These are phyloP conservation scores for Maudiozyma serrabonitensis DNA, from an alignment of 805 yeast species.

Conservation along the genomic window DNA sequence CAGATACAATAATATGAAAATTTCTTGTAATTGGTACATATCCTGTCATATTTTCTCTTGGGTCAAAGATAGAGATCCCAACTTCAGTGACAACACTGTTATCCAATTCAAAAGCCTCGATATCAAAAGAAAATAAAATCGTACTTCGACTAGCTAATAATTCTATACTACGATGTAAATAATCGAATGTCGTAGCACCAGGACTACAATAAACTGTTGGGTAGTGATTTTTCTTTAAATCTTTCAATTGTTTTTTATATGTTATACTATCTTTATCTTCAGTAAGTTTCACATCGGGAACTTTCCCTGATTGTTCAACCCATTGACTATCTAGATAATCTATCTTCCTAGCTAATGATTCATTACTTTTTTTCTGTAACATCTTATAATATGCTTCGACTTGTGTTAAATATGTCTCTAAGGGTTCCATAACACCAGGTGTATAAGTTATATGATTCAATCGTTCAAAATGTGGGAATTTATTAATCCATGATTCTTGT, in stretches of 20 bases:
- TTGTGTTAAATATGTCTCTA: slow-evolving; percentile 8
- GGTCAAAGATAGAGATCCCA: slow-evolving; percentile 50
- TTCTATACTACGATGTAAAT: slow-evolving; percentile 15
- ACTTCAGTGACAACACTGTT: slow-evolving; percentile 41
- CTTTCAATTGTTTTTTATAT: slow-evolving; percentile 9
- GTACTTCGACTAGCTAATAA: slow-evolving; percentile 17
- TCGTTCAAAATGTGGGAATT: slow-evolving; percentile 11
- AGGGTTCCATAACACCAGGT: not conserved
- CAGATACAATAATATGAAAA: slow-evolving; percentile 38
- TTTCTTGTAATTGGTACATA: slow-evolving; percentile 34
- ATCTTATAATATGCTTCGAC: slow-evolving; percentile 4
- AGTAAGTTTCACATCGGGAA: slow-evolving; percentile 1
- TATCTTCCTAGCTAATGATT: slow-evolving; percentile 8
- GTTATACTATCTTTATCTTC: not conserved
- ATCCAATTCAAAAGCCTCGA: slow-evolving; percentile 47
- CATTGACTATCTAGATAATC: slow-evolving; percentile 1
- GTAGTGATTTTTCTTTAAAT: slow-evolving; percentile 12
- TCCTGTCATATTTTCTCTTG: slow-evolving; percentile 34
- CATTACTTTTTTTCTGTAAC: slow-evolving; percentile 5
- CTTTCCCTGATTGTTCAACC: not conserved
- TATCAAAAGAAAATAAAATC: slow-evolving; percentile 40
- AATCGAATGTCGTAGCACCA: slow-evolving; percentile 12
- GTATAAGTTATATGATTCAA: slow-evolving; percentile 6
- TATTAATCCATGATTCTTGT: slow-evolving; percentile 13
- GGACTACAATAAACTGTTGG: slow-evolving; percentile 20